A percentile compares a stretch with the other conserved stretches of the same genome.
Conservation (phyloP, 768 basidiomycete species). For the Hygrophoropsis aurantiaca region DNA sequence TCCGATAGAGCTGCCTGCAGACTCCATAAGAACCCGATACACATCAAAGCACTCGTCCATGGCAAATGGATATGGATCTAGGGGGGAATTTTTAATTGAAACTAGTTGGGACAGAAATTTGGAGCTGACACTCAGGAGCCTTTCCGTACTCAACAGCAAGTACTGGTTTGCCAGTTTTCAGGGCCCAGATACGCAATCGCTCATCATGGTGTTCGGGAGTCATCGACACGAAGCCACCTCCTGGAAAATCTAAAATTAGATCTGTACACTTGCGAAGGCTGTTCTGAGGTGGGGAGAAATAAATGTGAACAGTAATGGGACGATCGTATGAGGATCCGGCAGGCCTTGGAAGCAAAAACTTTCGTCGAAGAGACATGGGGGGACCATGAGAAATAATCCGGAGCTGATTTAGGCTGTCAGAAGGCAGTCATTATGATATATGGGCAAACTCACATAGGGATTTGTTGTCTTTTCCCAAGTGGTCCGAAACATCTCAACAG, state of each 20-base stretch:
- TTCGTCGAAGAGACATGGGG: conserved; percentile 60
- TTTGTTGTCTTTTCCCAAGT: conserved; percentile 98
- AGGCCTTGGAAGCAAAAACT: conserved; percentile 83
- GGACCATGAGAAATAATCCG: conserved; percentile 60
- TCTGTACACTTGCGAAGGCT: conserved; percentile 70
- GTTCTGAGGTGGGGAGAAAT: conserved; percentile 68
- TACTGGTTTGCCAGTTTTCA: conserved; percentile 73
- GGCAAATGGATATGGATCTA: conserved; percentile 96
- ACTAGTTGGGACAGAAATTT: conserved; percentile 7
- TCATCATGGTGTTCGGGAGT: conserved; percentile 96
- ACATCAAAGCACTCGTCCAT: conserved; percentile 94
- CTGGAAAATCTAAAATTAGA: conserved; percentile 89
- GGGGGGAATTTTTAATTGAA: conserved; percentile 1
- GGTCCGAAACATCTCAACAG: conserved; percentile 91
- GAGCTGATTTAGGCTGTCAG: conserved; percentile 46
- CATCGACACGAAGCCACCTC: conserved; percentile 97
- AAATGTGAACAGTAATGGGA: conserved; percentile 82
- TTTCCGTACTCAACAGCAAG: conserved; percentile 94
- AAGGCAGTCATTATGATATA: conserved; percentile 5
- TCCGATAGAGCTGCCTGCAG: conserved; percentile 77
- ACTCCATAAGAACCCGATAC: conserved; percentile 79
- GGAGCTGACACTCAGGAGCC: conserved; percentile 83
- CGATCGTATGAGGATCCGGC: conserved; percentile 71
- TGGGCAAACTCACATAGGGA: conserved; percentile 66
- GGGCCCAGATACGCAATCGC: conserved; percentile 83